phyloP scores from a whole-genome alignment of 208 protist genomes.

The Endotrypanum monterogeii region DNA sequence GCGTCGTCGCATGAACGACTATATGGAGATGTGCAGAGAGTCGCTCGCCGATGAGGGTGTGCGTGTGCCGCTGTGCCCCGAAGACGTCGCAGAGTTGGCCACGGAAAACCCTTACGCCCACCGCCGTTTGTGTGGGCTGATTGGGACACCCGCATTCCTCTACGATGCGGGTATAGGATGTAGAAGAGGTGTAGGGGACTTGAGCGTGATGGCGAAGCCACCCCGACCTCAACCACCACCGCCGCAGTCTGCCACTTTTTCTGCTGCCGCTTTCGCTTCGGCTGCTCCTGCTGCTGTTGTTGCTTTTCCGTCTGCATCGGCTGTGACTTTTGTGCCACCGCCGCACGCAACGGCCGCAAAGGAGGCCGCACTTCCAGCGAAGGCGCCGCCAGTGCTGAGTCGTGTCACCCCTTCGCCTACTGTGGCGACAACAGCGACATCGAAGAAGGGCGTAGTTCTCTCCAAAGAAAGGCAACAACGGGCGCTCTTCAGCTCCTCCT shows the following conservation, averaged over 20 bases:
- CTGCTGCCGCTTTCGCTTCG: neutral
- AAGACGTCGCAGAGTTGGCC: conserved; percentile 32
- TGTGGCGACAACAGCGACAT: neutral
- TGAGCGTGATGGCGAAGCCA: neutral
- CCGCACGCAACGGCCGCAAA: neutral
- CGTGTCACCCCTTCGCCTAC: neutral
- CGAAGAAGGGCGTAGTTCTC: neutral
- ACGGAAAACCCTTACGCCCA: conserved; percentile 35
- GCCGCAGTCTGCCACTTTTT: neutral
- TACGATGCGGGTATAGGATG: conserved; percentile 53
- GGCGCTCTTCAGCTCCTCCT: conserved; percentile 33
- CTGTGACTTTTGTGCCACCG: conserved; percentile 5
- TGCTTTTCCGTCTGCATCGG: neutral
- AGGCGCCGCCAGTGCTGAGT: conserved; percentile 2
- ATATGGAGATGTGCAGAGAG: conserved; percentile 17
- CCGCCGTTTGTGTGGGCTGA: conserved; percentile 46
- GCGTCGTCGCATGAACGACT: conserved; percentile 26
- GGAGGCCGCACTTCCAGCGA: conserved; percentile 1
- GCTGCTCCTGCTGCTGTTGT: neutral
- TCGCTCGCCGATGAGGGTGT: conserved; percentile 20
- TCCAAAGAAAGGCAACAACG: conserved; percentile 13
- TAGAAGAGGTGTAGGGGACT: neutral
- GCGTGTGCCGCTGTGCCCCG: conserved; percentile 18
- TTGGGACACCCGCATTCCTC: conserved; percentile 57
- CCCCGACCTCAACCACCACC: neutral